Conservation (phyloP, 2,329 filamentous ascomycete species). For the Acephala macrosclerotiorum region DNA sequence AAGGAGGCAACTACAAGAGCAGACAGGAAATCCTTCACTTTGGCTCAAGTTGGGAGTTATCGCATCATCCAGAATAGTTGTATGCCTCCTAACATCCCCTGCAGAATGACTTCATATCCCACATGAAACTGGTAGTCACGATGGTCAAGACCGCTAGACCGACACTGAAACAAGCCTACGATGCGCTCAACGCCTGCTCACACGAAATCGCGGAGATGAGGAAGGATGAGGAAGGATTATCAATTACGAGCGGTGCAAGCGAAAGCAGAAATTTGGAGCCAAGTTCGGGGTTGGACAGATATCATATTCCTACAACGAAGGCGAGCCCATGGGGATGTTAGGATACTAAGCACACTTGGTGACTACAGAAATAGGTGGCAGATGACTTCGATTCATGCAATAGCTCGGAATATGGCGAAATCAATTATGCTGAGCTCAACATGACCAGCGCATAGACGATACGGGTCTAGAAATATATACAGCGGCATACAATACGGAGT, state of each 20-base stretch:
- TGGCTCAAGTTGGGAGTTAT: constrained; percentile 5
- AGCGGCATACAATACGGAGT: neutral
- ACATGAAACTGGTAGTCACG: constrained; percentile 2
- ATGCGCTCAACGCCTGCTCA: neutral
- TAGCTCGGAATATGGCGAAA: constrained; percentile 5
- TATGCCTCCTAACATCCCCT: neutral
- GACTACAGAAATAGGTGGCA: neutral
- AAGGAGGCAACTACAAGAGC: constrained; percentile 3
- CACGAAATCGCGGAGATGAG: constrained; percentile 2
- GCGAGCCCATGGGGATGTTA: neutral
- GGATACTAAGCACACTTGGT: neutral
- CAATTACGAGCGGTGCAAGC: neutral
- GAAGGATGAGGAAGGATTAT: neutral
- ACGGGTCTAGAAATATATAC: neutral
- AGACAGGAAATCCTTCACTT: constrained; percentile 6
- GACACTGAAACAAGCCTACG: constrained; percentile 1
- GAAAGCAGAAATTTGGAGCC: neutral
- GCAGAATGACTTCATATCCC: neutral
- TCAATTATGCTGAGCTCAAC: constrained; percentile 3
- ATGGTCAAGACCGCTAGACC: constrained; percentile 6
- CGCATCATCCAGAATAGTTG: neutral
- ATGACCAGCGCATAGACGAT: constrained; percentile 2
- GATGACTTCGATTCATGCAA: constrained; percentile 9
- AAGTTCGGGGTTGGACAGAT: neutral
- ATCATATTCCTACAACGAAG: neutral